Evolutionary conservation across 345 rosid genomes (phyloP), one percentile per base, ranked within the genome.

Genomic region (Litchi chinensis): DNA sequence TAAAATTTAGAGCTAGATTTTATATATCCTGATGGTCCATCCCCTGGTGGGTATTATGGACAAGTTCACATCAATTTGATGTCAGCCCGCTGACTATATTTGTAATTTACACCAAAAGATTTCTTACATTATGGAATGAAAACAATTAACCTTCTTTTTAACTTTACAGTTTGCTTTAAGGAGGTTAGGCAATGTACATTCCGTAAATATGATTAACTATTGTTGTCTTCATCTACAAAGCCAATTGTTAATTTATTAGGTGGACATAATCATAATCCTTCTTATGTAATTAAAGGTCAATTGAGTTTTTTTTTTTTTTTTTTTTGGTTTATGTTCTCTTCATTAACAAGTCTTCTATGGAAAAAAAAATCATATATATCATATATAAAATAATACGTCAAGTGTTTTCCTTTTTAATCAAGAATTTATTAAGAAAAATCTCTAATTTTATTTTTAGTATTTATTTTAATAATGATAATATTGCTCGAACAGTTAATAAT

Each of bases 41-140:
- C 2, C 11, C 32, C 3, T 26, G 77, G 81, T 73, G 72, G 84
- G 65, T 71, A 63, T 72, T 81, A 54, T 65, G 79, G 43, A 48
- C 21, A 26, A 59, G 60, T 62, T 66, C 75, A 60, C 59, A 57
- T 16, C 77, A 48, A 76, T n/a, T n/a, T 76, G 80, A 57, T 68
- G 69, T 68, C 48, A 76, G 32, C 44, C 39, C 44, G 73, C 56
- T 66, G 28, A 40, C 73, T 44, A 24, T 26, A 50, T 79, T 56
- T 74, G 79, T 74, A 8, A 15, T 16, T 52, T 15, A 54, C 0
- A 28, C 43, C 22, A 13, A 11, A 65, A 11, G n/a, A 12, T 66
- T 4, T 12, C 6, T 32, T 22, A 64, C 12, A 64, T 22, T 10
- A 65, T 46, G 26, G 22, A 21, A 73, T 43, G 15, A 40, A 28